Base-by-base conservation (phyloP, 768 basidiomycete species). In the Amanita rubescens region DNA sequence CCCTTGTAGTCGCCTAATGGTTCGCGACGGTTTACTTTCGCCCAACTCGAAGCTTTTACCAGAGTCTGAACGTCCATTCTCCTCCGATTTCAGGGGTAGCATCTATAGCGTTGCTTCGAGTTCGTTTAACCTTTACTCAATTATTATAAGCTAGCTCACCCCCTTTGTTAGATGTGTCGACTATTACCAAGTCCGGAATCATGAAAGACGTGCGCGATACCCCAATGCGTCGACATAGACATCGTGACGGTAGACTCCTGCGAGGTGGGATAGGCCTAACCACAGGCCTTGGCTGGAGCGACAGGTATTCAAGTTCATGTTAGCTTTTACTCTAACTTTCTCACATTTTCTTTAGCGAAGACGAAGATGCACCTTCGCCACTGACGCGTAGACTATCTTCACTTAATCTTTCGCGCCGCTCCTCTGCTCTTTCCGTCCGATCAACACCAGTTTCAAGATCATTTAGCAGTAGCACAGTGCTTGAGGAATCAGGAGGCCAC, bases 221-320 rank as follows among this genome's bases (percentile, higher is more conserved):
- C 0, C 74, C 73, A 0, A 73, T 68, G 59, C 69, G 84, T 34
- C 68, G 82, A 30, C 73, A 75, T 1, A 69, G 85, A 24, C 85
- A 86, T 63, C 76, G 83, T 2, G 84, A 87, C 59, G 84, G 83
- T 0, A 68, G 65, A 32, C 54, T 80, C 15, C 66, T 87, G 52
- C 65, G 70, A 45, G 85, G 82, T 1, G 85, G 85, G 2, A 75
- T 86, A 49, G 85, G 85, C 2, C 62, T 87, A 51, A 87, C 85
- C 4, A 87, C 85, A 7, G 85, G 85, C 5, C 66, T 87, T 12
- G 85, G 85, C 0, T 87, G 85, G 85, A 85, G 83, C 59, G 85
- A 87, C 59, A 84, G 82, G 81, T 84, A 33, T 12, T 75, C 66
- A 3, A 8, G 9, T 22, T 52, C 45, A 45, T 38, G 35, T 54